Conservation (phyloP, 257 asterid genomes). For the Nicotiana sylvestris region DNA sequence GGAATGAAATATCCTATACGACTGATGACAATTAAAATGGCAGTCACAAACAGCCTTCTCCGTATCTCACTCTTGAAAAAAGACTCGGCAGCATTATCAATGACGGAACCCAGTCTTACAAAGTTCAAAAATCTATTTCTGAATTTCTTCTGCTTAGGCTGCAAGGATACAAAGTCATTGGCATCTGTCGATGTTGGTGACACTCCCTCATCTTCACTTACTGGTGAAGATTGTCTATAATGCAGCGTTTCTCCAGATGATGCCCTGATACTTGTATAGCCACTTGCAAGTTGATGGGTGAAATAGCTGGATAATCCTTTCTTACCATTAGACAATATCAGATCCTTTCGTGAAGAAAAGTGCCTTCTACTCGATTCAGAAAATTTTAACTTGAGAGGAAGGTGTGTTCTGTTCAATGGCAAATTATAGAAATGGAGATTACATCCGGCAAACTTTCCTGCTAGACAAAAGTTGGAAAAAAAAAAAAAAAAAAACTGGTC, state of each 20-base stretch:
- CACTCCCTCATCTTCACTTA: slow-evolving; percentile 27
- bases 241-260: slow-evolving; percentile 48
- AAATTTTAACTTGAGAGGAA: slow-evolving; percentile 23
- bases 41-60: slow-evolving; percentile 86
- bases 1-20: slow-evolving; percentile 93
- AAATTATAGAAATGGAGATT: slow-evolving; percentile 18
- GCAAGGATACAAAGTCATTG: slow-evolving; percentile 18
- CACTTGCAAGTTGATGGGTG: slow-evolving; percentile 19
- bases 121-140: slow-evolving; percentile 71
- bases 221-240: slow-evolving; percentile 35
- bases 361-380: slow-evolving; percentile 28
- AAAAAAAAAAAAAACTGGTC: background rate
- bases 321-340: slow-evolving; percentile 18
- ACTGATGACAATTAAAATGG: slow-evolving; percentile 62
- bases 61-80: slow-evolving; percentile 98
- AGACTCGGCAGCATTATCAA: slow-evolving; percentile 69
- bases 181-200: slow-evolving; percentile 16
- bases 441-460: slow-evolving; percentile 36
- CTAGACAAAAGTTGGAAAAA: background rate
- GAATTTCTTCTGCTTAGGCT: slow-evolving; percentile 39
- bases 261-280: slow-evolving; percentile 31
- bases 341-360: slow-evolving; percentile 23
- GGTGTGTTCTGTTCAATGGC: slow-evolving; percentile 20
- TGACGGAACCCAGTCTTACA: slow-evolving; percentile 63
- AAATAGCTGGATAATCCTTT: slow-evolving; percentile 18